Base-by-base conservation (phyloP, 2,329 filamentous ascomycete species). In the Apiospora hydei region DNA sequence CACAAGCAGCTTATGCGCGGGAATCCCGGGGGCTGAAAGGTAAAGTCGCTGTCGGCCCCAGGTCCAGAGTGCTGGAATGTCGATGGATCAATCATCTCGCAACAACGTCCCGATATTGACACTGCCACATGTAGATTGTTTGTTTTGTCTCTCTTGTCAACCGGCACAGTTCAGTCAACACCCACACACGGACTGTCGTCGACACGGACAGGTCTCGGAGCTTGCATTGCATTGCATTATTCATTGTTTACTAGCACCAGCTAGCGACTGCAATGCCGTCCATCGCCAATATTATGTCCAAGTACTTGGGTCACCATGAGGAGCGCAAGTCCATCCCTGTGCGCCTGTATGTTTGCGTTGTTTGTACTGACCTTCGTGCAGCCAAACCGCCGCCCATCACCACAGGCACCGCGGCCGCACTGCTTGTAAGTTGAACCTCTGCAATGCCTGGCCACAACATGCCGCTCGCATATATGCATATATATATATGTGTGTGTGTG, bases 331-430 rank as follows among this genome's bases (percentile, higher is more conserved):
- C 69, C 24, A 18, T 67, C 64, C 30, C 46, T 38, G 24, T 67
- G 24, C 44, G 7, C 41, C 41, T 72, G 2, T 46, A 24, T 67
- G 38, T 70, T 49, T 69, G 66, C 47, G 64, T 49, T 38, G 57
- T 41, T 61, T 38, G 34, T 64, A 67, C 77, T 79, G 73, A 80
- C 74, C 71, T 73, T 73, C 74, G 72, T 75, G 72, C 72, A 77
- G 80, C 79, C 66, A 78, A 80, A 75, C 80, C 82, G 46, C 83
- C 83, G 43, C 83, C 83, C 74, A 83, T 85, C 78, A 83, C 80
- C 72, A 82, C 82, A 44, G 71, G 73, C 64, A 80, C 80, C 41
- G 84, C 84, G 74, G 76, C 79, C 64, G 75, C 76, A 38, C 74
- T 84, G 46, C 80, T 84, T 61, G 83, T 84, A 75, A 80, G 80